Evolutionary conservation across 179 eudicot species (phyloP).

Genomic region (Heliamphora pulchella): DNA sequence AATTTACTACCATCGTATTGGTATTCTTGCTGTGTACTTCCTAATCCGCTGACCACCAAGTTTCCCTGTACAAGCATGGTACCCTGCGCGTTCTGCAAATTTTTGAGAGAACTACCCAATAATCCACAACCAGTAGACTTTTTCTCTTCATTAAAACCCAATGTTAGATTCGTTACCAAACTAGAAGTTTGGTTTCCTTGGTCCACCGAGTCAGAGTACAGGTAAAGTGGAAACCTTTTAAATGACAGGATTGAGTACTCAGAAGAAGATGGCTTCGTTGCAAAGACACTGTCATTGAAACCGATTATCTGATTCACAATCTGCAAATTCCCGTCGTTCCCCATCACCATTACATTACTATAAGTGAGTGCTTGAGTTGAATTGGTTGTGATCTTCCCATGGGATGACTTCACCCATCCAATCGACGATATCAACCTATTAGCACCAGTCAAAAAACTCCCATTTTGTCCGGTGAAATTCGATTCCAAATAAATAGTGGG

Average conservation of each 20-base stretch:
- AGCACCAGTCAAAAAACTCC: slow-evolving; percentile 43
- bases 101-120: slow-evolving; percentile 33
- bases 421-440: slow-evolving; percentile 40
- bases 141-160: slow-evolving; percentile 41
- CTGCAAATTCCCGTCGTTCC: slow-evolving; percentile 48
- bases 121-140: slow-evolving; percentile 16
- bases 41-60: slow-evolving; percentile 56
- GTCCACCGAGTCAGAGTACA: slow-evolving; percentile 38
- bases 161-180: slow-evolving; percentile 37
- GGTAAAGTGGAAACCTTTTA: slow-evolving; percentile 50
- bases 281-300: slow-evolving; percentile 40
- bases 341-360: slow-evolving; percentile 46
- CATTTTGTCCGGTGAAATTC: slow-evolving; percentile 56
- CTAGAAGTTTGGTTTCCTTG: slow-evolving; percentile 33
- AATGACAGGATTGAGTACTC: slow-evolving; percentile 21
- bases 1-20: slow-evolving; percentile 27
- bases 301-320: slow-evolving; percentile 55
- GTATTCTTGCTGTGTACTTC: slow-evolving; percentile 60
- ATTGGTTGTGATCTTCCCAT: slow-evolving; percentile 47
- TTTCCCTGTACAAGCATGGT: slow-evolving; percentile 52
- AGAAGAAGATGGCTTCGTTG: slow-evolving; percentile 23
- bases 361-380: slow-evolving; percentile 43
- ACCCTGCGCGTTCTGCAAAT: slow-evolving; percentile 58
- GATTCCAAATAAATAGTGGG: slow-evolving; percentile 19
- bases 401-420: slow-evolving; percentile 73